These are phyloP conservation scores for Skeletonema tropicum DNA, from an alignment of 108 stramenopile species.

Conservation along the genomic window DNA sequence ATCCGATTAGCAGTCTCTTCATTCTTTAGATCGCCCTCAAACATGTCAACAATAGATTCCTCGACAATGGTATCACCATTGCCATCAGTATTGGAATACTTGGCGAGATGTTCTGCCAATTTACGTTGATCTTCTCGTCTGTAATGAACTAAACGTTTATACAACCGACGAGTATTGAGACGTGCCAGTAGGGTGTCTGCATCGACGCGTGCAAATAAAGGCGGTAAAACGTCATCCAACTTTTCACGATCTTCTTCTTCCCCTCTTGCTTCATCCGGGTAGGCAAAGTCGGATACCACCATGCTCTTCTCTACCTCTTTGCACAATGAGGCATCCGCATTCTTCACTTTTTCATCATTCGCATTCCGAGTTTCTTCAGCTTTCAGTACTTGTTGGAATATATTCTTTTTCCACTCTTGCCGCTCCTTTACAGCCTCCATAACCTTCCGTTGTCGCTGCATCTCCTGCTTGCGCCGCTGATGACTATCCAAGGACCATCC, in stretches of 20 bases:
- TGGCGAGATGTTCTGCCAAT: background rate
- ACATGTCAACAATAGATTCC: slow-evolving; percentile 20
- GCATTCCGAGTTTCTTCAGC: background rate
- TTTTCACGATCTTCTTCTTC: slow-evolving; percentile 13
- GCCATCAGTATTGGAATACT: background rate
- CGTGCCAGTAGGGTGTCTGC: slow-evolving; percentile 38
- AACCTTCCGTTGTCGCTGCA: background rate
- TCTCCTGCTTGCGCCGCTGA: background rate
- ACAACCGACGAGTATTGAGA: slow-evolving; percentile 50
- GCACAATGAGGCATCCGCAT: background rate
- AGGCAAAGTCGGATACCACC: slow-evolving; percentile 23
- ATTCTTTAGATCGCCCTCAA: slow-evolving; percentile 30
- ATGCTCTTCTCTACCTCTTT: slow-evolving; percentile 14
- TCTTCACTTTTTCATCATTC: slow-evolving; percentile 6
- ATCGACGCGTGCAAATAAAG: slow-evolving; percentile 31
- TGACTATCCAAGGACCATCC: slow-evolving; percentile 1
- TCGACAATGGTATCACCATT: background rate
- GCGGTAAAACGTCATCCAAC: slow-evolving; percentile 16
- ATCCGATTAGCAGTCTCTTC: slow-evolving; percentile 23
- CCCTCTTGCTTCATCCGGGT: slow-evolving; percentile 19
- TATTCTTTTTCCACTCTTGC: slow-evolving; percentile 25
- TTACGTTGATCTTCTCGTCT: slow-evolving; percentile 11
- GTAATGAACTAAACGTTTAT: slow-evolving; percentile 23
- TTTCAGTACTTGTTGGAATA: too few relatives aligned
- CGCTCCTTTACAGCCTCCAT: slow-evolving; percentile 8